phyloP scores from a whole-genome alignment of 2,329 filamentous ascomycete species.

The Fusarium floridanum region DNA sequence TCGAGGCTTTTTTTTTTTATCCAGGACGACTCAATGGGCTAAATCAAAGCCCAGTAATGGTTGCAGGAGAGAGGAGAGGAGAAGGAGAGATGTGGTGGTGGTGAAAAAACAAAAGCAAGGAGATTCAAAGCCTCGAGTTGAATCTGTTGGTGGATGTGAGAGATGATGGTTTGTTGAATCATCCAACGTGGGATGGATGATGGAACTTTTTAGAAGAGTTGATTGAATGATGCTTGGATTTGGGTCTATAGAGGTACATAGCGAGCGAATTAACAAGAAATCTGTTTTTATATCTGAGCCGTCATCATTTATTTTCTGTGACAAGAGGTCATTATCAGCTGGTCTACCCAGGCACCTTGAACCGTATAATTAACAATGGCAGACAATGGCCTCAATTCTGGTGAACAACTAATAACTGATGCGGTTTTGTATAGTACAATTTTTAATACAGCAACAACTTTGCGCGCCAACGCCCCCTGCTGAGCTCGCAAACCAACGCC shows the following conservation, averaged over 20 bases:
- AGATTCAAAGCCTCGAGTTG: conserved; percentile 1
- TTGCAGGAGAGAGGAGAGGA: neutral
- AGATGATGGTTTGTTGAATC: neutral
- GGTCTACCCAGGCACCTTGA: neutral
- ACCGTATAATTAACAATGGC: neutral
- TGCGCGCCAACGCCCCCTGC: conserved; percentile 11
- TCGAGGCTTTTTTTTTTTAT: conserved; percentile 7
- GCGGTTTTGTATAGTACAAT: conserved; percentile 31
- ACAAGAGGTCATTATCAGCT: neutral
- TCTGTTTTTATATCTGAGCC: conserved; percentile 22
- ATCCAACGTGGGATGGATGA: conserved; percentile 6
- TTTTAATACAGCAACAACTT: conserved; percentile 8
- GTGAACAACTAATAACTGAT: conserved; percentile 24
- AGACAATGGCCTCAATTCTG: conserved; percentile 16
- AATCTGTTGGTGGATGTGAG: conserved; percentile 10
- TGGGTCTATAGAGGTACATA: conserved; percentile 43
- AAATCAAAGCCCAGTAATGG: conserved; percentile 25
- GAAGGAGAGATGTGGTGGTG: conserved; percentile 1
- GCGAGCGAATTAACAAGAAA: conserved; percentile 36
- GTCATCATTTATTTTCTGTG: neutral
- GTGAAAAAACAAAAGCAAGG: neutral
- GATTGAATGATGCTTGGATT: conserved; percentile 26
- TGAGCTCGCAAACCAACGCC: conserved; percentile 25
- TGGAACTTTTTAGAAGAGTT: conserved; percentile 29
- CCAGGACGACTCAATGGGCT: conserved; percentile 21